Conservation (phyloP, 352 stramenopile genomes). For the Pseudoperonospora humuli region DNA sequence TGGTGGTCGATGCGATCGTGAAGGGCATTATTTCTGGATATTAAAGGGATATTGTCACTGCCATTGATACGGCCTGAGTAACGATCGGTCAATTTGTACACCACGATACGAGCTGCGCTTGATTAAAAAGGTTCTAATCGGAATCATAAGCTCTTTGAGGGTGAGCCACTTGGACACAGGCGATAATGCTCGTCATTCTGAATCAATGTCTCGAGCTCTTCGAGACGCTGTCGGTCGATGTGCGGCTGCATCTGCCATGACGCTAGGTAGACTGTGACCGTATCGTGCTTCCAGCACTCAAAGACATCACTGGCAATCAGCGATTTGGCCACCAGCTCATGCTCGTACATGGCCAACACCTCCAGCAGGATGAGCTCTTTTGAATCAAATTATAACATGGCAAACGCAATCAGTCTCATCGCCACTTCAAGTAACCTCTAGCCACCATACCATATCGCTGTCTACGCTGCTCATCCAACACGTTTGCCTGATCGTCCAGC, state of each 20-base stretch:
- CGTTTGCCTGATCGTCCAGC: slow-evolving; percentile 10
- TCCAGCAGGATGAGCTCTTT: slow-evolving; percentile 55
- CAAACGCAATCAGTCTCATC: slow-evolving; percentile 6
- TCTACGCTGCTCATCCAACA: slow-evolving; percentile 23
- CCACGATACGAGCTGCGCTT: no score
- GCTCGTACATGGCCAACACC: slow-evolving; percentile 68
- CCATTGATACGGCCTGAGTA: no score
- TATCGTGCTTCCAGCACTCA: slow-evolving; percentile 59
- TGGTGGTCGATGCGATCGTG: no score
- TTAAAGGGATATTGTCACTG: no score
- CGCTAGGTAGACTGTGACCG: slow-evolving; percentile 65
- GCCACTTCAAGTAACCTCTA: neutral
- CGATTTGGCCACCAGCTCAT: slow-evolving; percentile 70
- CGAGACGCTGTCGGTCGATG: slow-evolving; percentile 48
- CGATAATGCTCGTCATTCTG: slow-evolving; percentile 57
- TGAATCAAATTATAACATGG: neutral
- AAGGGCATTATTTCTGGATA: no score
- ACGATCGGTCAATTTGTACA: no score
- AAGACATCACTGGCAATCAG: slow-evolving; percentile 65
- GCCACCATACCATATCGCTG: slow-evolving; percentile 40
- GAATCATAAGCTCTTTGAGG: no score
- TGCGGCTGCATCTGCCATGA: slow-evolving; percentile 85
- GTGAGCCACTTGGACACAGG: no score
- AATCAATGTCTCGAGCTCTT: slow-evolving; percentile 56
- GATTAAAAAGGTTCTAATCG: no score